Evolutionary conservation across 345 rosid genomes (phyloP), one percentile per base, ranked within the genome.

Genomic region (Carallia pectinifolia): DNA sequence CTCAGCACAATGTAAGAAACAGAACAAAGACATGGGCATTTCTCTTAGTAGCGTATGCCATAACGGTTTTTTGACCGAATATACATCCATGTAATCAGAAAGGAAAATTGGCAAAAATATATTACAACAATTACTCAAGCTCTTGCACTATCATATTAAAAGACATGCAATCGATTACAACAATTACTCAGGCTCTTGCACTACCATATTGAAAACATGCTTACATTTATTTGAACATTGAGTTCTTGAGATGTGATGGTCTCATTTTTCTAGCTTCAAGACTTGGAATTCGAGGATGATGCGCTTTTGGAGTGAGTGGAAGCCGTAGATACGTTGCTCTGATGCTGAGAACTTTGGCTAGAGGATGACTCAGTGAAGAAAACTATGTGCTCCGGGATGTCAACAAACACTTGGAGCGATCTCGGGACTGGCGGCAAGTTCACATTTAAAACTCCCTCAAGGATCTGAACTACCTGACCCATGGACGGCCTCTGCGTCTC

Each of bases 391-490:
- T 84, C 88, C 63, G 74, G 72, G 53, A 53, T 69, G 27, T 76
- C 77, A 4, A 31, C 76, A 56, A 83, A 75, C 69, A 85, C 81
- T 66, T 82, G 86, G 10, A 93, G 85, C 48, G 84, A 77, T 76
- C 88, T 85, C 5, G 94, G 97, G 63, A 83, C 56, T 1, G 87
- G 89, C 10, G 96, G 91, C 16, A 71, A 17, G 73, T 73, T 80
- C 70, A 90, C 90, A 37, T 83, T 89, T 76, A 82, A 70, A 27
- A 89, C 80, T 60, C 92, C 90, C 67, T 90, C 97, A 7, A 93
- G 90, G 62, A 90, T 84, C 77, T 88, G 98, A 80, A 90, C 98
- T 6, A 90, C 81, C 77, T 89, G 96, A 33, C 93, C 84, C 93
- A 93, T 93, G 8, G 92, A 34, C 56, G 90, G 97, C 74, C 98